These are phyloP conservation scores for Puccinia hordei DNA, from an alignment of 1,284 basidiomycete species.

Conservation along the genomic window DNA sequence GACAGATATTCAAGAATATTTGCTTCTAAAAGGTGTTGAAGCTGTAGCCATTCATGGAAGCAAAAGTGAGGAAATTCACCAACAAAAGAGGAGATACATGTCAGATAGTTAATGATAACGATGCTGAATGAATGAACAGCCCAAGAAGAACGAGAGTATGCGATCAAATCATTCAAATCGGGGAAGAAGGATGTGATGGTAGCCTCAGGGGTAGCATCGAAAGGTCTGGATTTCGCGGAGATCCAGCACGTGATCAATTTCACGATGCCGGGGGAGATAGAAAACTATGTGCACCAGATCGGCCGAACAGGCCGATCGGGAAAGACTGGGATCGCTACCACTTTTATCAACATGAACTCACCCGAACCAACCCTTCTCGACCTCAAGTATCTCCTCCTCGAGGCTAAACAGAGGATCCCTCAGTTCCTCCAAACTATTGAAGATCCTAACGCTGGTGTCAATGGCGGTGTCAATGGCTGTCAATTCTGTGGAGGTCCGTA, in stretches of 20 bases:
- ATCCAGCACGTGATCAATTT: conserved; percentile 98
- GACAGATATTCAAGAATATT: conserved; percentile 94
- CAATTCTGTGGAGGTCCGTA: conserved; percentile 86
- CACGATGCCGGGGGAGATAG: conserved; percentile 99
- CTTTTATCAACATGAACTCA: conserved; percentile 98
- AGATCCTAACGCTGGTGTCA: conserved; percentile 80
- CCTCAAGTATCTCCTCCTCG: conserved; percentile 93
- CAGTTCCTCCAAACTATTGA: conserved; percentile 91
- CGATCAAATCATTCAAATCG: conserved; percentile 93
- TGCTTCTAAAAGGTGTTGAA: conserved; percentile 93
- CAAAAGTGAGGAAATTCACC: conserved; percentile 71
- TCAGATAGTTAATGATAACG: background rate
- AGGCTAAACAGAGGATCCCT: conserved; percentile 96
- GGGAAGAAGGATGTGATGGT: conserved; percentile 99
- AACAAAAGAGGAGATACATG: background rate
- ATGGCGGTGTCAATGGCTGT: conserved; percentile 79
- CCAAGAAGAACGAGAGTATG: conserved; percentile 98
- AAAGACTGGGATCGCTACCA: conserved; percentile 98
- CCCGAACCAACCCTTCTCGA: conserved; percentile 93
- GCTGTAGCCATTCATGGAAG: conserved; percentile 98
- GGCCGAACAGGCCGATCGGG: conserved; percentile 96
- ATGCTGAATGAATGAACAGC: conserved; percentile 63
- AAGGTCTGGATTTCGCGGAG: conserved; percentile 93
- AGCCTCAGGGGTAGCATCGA: conserved; percentile 88
- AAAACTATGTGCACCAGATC: conserved; percentile 97